A percentile compares a stretch with the other conserved stretches of the same genome.
These are phyloP conservation scores for Schizophyllum commune DNA, from an alignment of 1,284 basidiomycete species.

Conservation along the genomic window DNA sequence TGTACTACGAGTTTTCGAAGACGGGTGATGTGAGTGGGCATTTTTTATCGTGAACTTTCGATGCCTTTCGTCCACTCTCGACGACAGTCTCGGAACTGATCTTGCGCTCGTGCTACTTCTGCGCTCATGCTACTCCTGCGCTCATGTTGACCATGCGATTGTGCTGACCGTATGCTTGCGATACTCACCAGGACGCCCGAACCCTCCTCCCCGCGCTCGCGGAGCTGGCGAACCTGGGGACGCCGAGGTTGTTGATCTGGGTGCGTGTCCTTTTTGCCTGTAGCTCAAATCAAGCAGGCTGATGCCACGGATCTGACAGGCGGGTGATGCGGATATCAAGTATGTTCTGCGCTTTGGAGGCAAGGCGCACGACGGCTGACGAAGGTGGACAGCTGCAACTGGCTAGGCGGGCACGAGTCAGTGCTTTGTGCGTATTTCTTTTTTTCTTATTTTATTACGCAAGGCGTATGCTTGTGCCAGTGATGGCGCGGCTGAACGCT, in stretches of 20 bases:
- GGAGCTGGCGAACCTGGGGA: slow-evolving; percentile 37
- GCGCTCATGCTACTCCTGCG: no score
- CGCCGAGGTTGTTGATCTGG: slow-evolving; percentile 51
- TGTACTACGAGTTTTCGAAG: slow-evolving; percentile 29
- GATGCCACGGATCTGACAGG: slow-evolving; percentile 36
- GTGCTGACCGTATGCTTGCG: no score
- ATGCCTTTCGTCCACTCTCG: no score
- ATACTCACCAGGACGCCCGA: slow-evolving; percentile 49
- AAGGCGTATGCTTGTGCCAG: no score
- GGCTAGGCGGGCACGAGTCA: slow-evolving; percentile 49
- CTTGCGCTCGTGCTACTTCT: no score
- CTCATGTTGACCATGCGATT: no score
- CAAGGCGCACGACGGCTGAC: no score
- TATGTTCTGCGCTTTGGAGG: slow-evolving; percentile 17
- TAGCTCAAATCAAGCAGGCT: no score
- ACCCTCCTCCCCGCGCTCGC: slow-evolving; percentile 46
- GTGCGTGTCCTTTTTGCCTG: slow-evolving; percentile 24
- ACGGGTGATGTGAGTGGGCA: slow-evolving; percentile 30
- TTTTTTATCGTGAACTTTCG: no score
- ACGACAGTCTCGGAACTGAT: no score
- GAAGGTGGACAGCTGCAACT: slow-evolving; percentile 42
- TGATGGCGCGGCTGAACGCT: no score
- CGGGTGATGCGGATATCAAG: slow-evolving; percentile 61
- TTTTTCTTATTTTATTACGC: no score
- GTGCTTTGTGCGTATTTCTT: slow-evolving; percentile 59